A percentile compares a stretch with the other conserved stretches of the same genome.
Conservation (phyloP, 2,329 filamentous ascomycete genomes). For the Chaetomium sp. region DNA sequence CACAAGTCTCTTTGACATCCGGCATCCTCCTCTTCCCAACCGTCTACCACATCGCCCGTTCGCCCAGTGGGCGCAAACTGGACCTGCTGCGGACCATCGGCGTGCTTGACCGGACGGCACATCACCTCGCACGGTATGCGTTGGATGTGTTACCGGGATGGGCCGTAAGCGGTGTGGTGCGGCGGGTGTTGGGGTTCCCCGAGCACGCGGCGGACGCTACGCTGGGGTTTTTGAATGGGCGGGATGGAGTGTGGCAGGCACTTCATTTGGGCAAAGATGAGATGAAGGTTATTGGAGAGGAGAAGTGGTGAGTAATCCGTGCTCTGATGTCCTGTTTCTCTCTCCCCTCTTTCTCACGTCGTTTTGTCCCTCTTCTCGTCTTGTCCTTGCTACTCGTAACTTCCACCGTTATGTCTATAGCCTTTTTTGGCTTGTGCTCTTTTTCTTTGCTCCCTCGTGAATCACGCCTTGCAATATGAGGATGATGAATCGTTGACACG, state of each 20-base stretch:
- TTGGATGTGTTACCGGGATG: constrained; percentile 37
- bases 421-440: no score
- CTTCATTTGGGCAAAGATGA: constrained; percentile 55
- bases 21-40: constrained; percentile 69
- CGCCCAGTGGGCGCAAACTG: constrained; percentile 51
- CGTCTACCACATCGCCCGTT: constrained; percentile 62
- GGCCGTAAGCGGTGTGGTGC: constrained; percentile 39
- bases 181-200: constrained; percentile 41
- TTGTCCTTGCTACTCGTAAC: no score
- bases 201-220: constrained; percentile 44
- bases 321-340: no score
- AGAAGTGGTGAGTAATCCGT: constrained; percentile 36
- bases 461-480: no score
- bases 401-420: no score
- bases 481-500: background rate
- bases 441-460: no score
- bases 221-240: constrained; percentile 47
- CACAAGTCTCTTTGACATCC: constrained; percentile 30
- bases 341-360: no score
- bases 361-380: no score
- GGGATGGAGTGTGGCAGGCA: constrained; percentile 53
- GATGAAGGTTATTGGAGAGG: constrained; percentile 51
- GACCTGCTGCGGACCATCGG: constrained; percentile 37
- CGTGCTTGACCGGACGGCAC: constrained; percentile 36
- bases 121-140: constrained; percentile 35